Conservation (phyloP, 2,329 filamentous ascomycete genomes). For the Chaetomium olivaceum region DNA sequence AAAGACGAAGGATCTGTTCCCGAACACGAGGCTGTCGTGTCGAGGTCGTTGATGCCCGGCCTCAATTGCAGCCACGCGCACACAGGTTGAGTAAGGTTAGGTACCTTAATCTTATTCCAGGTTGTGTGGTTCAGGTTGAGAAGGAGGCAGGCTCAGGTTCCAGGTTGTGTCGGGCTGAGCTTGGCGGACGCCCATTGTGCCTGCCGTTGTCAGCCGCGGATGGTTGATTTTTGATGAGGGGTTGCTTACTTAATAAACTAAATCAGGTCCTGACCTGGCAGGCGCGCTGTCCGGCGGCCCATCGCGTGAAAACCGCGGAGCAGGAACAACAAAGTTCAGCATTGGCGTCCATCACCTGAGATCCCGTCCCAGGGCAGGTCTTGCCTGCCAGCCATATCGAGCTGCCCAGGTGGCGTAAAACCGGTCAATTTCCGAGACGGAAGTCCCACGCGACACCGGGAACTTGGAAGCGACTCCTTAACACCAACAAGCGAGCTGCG, state of each 20-base stretch:
- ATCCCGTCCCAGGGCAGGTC: too few relatives aligned
- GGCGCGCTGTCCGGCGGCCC: too few relatives aligned
- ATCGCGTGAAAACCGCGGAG: too few relatives aligned
- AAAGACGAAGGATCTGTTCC: not conserved
- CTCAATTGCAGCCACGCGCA: not conserved
- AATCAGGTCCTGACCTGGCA: too few relatives aligned
- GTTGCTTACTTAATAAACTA: not conserved
- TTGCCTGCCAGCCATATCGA: too few relatives aligned
- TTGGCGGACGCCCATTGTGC: not conserved
- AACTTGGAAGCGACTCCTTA: conserved; percentile 1
- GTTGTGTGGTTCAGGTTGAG: not conserved
- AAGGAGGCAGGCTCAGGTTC: too few relatives aligned
- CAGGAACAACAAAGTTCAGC: too few relatives aligned
- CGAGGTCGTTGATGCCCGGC: conserved; percentile 14
- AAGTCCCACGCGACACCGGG: not conserved
- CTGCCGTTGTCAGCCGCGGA: not conserved
- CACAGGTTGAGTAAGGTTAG: not conserved
- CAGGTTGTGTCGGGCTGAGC: not conserved
- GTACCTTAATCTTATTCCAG: too few relatives aligned
- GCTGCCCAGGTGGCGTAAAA: not conserved
- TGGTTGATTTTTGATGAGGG: not conserved
- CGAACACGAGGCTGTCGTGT: conserved; percentile 7
- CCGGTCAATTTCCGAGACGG: not conserved
- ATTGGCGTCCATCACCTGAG: too few relatives aligned
- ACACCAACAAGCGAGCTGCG: too few relatives aligned